Conservation (phyloP, 495 filamentous ascomycete species). For the Hamigera avellanea region DNA sequence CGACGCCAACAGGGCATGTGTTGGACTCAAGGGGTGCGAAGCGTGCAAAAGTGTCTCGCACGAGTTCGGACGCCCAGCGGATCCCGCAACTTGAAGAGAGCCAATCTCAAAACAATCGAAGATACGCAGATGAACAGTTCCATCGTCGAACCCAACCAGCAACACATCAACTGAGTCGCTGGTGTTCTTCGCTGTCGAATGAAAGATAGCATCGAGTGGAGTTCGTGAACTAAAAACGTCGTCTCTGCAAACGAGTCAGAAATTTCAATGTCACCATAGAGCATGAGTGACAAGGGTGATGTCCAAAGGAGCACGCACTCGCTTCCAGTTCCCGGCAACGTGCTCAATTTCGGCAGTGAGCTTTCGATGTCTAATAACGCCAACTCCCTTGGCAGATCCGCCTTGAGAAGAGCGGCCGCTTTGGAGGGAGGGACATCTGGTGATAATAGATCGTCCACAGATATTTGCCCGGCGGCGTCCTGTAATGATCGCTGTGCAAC, state of each 20-base stretch:
- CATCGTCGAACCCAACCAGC: constrained; percentile 64
- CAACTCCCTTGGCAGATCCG: constrained; percentile 66
- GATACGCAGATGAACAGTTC: constrained; percentile 70
- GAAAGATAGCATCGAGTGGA: constrained; percentile 60
- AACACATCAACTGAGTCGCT: constrained; percentile 72
- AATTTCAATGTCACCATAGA: neutral
- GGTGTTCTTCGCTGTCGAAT: constrained; percentile 45
- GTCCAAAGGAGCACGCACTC: constrained; percentile 24
- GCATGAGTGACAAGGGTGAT: too few species aligned
- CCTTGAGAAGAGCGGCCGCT: constrained; percentile 27
- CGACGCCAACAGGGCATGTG: constrained; percentile 58
- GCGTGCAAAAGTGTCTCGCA: constrained; percentile 40
- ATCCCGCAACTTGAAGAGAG: constrained; percentile 35
- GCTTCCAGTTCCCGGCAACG: constrained; percentile 45
- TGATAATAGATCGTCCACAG: constrained; percentile 31
- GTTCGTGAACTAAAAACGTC: constrained; percentile 62
- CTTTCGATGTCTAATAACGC: constrained; percentile 67
- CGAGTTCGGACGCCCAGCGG: constrained; percentile 6
- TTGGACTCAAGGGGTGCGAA: constrained; percentile 62
- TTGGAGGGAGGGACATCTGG: constrained; percentile 27
- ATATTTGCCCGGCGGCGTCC: constrained; percentile 25
- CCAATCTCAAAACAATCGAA: constrained; percentile 88
- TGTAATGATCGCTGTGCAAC: constrained; percentile 30
- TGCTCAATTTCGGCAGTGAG: constrained; percentile 70
- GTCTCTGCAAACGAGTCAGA: constrained; percentile 29